Conservation (phyloP, 164 flowering plant genomes). For the Cinnamomum chago region DNA sequence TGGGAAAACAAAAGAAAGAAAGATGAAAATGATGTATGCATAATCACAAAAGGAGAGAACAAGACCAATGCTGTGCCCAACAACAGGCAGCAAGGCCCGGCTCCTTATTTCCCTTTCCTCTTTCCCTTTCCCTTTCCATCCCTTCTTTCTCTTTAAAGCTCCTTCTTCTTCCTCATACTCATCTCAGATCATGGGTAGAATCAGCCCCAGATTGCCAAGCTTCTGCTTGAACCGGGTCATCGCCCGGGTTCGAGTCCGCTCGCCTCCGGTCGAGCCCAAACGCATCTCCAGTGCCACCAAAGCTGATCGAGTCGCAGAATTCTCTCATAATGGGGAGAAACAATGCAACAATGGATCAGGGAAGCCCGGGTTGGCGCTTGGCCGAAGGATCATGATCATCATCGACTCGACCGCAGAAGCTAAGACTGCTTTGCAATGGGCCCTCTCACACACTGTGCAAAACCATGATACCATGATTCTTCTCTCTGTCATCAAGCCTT, state of each 20-base stretch:
- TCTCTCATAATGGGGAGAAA: constrained; percentile 4
- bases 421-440: constrained; percentile 76
- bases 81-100: neutral
- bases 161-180: neutral
- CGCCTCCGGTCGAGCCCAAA: constrained; percentile 40
- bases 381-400: constrained; percentile 71
- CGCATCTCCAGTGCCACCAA: constrained; percentile 1
- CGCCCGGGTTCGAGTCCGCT: constrained; percentile 47
- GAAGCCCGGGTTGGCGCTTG: constrained; percentile 4
- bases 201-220: constrained; percentile 34
- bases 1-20: neutral
- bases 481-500: constrained; percentile 46
- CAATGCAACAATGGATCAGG: constrained; percentile 6
- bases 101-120: neutral
- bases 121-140: neutral
- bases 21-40: constrained; percentile 13
- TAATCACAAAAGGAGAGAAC: neutral
- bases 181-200: constrained; percentile 31
- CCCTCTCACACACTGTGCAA: constrained; percentile 67
- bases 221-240: constrained; percentile 56
- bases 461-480: constrained; percentile 58
- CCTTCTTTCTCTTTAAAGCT: neutral
- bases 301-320: constrained; percentile 9
- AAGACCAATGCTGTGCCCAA: neutral
- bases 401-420: constrained; percentile 65